Evolutionary conservation across 31 red algal genomes (phyloP), one percentile per base, ranked within the genome.

Genomic region (Asparagopsis taxiformis): DNA sequence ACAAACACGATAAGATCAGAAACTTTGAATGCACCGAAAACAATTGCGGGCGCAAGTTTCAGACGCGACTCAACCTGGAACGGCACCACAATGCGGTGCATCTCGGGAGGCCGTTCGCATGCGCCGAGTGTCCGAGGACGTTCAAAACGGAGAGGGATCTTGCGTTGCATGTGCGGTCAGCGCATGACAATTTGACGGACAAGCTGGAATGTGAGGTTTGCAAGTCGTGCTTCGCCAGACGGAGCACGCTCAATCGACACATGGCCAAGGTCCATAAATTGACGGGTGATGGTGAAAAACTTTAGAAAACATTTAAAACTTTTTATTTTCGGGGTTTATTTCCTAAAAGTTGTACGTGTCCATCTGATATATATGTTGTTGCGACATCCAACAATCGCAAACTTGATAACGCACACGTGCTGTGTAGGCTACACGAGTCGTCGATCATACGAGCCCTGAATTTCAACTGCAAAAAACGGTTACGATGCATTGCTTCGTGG

Each of bases 1-100:
- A 80, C 52, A 80, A 80, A 59, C 77, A 80, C 36, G 77, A 80
- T 16, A 68, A 80, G 8, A 80, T 80, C 46, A 62, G 77, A 31
- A 64, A 62, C 22, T 80, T 57, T 67, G 62, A 43, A 35, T 80
- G 77, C 64, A 0, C 50, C 6, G 22, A 48, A 35, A 24, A 66
- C 22, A 64, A 59, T 2, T 84, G 79, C 48, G 79, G 68, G 52
- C n/a, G n/a, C n/a, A n/a, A n/a, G n/a, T n/a, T n/a, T n/a, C n/a
- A n/a, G n/a, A n/a, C n/a, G n/a, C n/a, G 79, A 65, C 51, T 84
- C 9, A 84, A 84, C 33, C 68, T 84, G 22, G 68, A 65, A 55
- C 66, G 79, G 7, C 79, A 84, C 55, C 67, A 84, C 13, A 74
- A 65, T 6, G 79, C 79, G 21, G 79, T 84, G 38, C 79, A 84